These are phyloP conservation scores for Rhodamnia argentea DNA, from an alignment of 345 rosid species.

Conservation along the genomic window DNA sequence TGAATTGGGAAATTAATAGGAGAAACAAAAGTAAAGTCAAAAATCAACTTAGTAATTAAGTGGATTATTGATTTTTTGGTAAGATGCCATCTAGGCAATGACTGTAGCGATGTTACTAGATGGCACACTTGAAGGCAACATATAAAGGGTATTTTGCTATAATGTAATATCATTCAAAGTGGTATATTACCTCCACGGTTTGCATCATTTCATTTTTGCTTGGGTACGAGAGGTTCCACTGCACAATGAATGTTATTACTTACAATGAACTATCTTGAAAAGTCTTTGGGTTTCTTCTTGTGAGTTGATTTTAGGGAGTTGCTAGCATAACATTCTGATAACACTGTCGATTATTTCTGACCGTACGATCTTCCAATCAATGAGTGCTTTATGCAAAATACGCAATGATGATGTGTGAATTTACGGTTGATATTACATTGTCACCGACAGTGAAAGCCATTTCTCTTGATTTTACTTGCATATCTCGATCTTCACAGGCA, in stretches of 20 bases:
- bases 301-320: neutral
- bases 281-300: neutral
- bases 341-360: too few relatives aligned
- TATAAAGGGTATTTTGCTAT: neutral
- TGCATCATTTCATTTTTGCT: neutral
- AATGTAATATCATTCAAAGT: neutral
- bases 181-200: neutral
- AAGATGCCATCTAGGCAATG: neutral
- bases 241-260: neutral
- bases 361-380: too few relatives aligned
- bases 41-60: neutral
- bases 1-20: neutral
- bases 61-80: neutral
- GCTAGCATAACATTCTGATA: too few relatives aligned
- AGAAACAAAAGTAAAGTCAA: neutral
- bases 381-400: too few relatives aligned
- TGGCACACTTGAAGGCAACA: neutral
- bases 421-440: too few relatives aligned
- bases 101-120: neutral
- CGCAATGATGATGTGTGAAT: too few relatives aligned
- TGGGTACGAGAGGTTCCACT: neutral
- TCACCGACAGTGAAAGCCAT: too few relatives aligned
- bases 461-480: neutral
- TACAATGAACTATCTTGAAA: neutral
- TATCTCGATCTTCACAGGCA: neutral